Evolutionary conservation across 2,329 filamentous ascomycete species (phyloP).

Genomic region (Byssoonygena ceratinophila): DNA sequence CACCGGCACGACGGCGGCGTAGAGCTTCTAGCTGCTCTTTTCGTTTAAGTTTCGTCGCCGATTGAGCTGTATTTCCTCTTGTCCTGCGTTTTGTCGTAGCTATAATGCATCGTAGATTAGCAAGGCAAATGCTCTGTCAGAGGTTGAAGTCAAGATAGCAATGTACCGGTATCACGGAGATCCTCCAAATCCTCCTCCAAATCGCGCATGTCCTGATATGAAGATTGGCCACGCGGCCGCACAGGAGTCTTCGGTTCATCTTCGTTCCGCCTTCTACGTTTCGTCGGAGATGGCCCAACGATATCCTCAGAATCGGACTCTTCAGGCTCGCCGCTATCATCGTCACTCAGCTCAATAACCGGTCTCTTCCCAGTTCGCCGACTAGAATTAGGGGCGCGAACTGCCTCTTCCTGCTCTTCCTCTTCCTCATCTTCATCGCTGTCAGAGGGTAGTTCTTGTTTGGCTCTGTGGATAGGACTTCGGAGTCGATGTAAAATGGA

Average conservation of each 20-base stretch:
- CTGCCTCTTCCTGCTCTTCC: neutral
- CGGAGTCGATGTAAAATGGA: neutral
- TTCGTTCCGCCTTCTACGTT: slow-evolving; percentile 19
- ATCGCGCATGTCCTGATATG: slow-evolving; percentile 32
- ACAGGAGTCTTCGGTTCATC: slow-evolving; percentile 7
- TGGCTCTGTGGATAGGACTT: neutral
- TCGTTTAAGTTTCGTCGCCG: slow-evolving; percentile 30
- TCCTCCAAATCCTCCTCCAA: slow-evolving; percentile 38
- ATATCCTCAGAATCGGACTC: slow-evolving; percentile 24
- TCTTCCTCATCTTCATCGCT: slow-evolving; percentile 6
- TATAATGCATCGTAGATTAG: slow-evolving; percentile 18
- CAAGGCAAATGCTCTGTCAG: neutral
- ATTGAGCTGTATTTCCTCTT: slow-evolving; percentile 32
- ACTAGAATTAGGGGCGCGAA: slow-evolving; percentile 8
- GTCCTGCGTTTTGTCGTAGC: slow-evolving; percentile 33
- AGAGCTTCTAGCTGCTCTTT: slow-evolving; percentile 36
- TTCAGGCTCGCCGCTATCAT: slow-evolving; percentile 21
- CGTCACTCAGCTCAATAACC: slow-evolving; percentile 24
- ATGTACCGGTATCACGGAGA: slow-evolving; percentile 36
- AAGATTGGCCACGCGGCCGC: slow-evolving; percentile 10
- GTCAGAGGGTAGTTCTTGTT: neutral
- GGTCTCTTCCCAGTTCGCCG: slow-evolving; percentile 24
- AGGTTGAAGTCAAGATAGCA: no score
- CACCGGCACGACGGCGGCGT: slow-evolving; percentile 34
- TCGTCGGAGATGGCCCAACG: slow-evolving; percentile 23